Evolutionary conservation across 148 eudicot genomes (phyloP), one percentile per base, ranked within the genome.

Genomic region (Polygonum aviculare): DNA sequence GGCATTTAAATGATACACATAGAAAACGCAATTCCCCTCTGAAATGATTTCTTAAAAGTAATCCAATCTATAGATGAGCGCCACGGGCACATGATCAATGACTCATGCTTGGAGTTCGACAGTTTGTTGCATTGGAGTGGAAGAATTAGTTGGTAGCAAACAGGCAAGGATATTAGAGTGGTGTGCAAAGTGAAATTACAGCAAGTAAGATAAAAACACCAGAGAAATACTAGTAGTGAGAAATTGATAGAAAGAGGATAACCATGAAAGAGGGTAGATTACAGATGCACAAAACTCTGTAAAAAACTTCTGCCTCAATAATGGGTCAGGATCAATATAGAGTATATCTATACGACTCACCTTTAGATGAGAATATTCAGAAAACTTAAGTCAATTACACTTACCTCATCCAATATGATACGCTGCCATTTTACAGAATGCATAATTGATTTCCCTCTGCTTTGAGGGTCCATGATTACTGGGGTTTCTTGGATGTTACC

Each of bases 341-440:
- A 57, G 33, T 26, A 8, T 8, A 10, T 60, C 9, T 22, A 9
- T 31, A 54, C n/a, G 60, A 54, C 31, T 60, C 36, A 4, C 67
- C 67, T 60, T 60, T 60, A 31, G 35, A 60, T 31, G 33, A 60
- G 12, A 60, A 60, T 36, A 67, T 21, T 36, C 19, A 14, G 72
- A 35, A 65, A 35, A 3, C 10, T 33, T 33, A 67, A 31, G 48
- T 35, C 45, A 76, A 21, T 38, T 15, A 36, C 80, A 77, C 81
- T 82, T 75, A 89, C 98, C 91, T 94, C 98, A 84, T 94, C 98
- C 84, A 94, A 82, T 67, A 94, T 83, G 41, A 94, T 82, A 15
- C 98, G 97, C 72, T 90, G 83, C 98, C 98, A 94, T 50, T 86
- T 86, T 48, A 94, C 84, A 48, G 91, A 89, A 79, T 94, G 98